A percentile compares a stretch with the other conserved stretches of the same genome.
phyloP scores from a whole-genome alignment of 352 stramenopile genomes.

The Globisporangium apiculatum region DNA sequence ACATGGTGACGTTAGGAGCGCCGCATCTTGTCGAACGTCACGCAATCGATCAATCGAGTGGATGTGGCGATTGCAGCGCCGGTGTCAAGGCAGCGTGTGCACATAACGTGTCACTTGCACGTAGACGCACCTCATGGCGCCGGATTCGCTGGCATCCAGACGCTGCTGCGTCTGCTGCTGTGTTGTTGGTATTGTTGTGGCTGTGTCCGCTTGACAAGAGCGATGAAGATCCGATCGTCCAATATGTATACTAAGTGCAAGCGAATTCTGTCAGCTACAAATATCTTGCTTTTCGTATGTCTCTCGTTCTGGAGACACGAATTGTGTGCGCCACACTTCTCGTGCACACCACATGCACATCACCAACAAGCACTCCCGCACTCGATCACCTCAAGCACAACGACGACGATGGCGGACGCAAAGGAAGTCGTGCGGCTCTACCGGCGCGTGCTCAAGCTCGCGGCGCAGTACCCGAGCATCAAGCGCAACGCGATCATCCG shows the following conservation, averaged over 20 bases:
- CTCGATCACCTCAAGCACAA: slow-evolving; percentile 4
- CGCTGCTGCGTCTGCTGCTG: not conserved
- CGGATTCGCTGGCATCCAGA: slow-evolving; percentile 11
- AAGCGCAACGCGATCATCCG: slow-evolving; percentile 75
- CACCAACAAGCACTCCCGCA: too few relatives aligned
- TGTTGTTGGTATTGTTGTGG: not conserved
- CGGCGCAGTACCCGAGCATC: slow-evolving; percentile 75
- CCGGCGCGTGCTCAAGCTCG: slow-evolving; percentile 77
- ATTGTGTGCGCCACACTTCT: not conserved
- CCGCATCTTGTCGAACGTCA: not conserved
- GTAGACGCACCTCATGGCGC: slow-evolving; percentile 37
- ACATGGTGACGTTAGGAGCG: not conserved
- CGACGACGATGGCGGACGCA: slow-evolving; percentile 12
- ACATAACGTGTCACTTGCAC: too few relatives aligned
- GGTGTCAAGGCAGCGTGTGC: too few relatives aligned
- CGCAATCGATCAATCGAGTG: not conserved
- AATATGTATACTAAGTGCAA: too few relatives aligned
- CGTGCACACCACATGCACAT: too few relatives aligned
- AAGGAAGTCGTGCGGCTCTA: slow-evolving; percentile 74
- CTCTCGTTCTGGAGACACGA: too few relatives aligned
- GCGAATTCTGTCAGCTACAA: too few relatives aligned
- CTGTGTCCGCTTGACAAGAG: not conserved
- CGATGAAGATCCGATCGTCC: slow-evolving; percentile 7
- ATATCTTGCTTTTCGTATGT: too few relatives aligned
- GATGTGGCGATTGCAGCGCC: too few relatives aligned